Conservation (phyloP, 2,329 filamentous ascomycete genomes). For the Phialemonium atrogriseum region DNA sequence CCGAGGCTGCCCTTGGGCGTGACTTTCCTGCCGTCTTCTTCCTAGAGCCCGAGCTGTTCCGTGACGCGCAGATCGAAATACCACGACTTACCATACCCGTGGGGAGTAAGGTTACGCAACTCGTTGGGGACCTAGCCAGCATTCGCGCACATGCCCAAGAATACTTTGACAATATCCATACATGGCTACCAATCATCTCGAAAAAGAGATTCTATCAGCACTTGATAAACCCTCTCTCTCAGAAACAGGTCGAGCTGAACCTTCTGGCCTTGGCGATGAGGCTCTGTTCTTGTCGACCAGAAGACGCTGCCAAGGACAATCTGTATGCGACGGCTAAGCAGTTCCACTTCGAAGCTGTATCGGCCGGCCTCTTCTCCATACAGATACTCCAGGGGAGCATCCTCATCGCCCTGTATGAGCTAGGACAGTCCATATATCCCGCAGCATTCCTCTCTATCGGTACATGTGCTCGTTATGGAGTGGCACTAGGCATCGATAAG, state of each 20-base stretch:
- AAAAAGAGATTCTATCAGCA: constrained; percentile 14
- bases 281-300: constrained; percentile 11
- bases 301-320: background rate
- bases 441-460: constrained; percentile 21
- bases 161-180: constrained; percentile 12
- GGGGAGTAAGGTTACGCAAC: background rate
- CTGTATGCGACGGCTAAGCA: constrained; percentile 19
- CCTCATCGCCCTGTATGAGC: constrained; percentile 22
- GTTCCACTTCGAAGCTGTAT: constrained; percentile 17
- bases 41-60: constrained; percentile 5
- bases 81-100: constrained; percentile 3
- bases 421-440: constrained; percentile 25
- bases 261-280: constrained; percentile 21
- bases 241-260: constrained; percentile 14
- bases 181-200: constrained; percentile 16
- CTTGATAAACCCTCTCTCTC: constrained; percentile 13
- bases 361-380: constrained; percentile 15
- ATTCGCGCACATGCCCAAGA: constrained; percentile 7
- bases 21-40: constrained; percentile 2
- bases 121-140: constrained; percentile 2
- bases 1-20: no score
- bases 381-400: constrained; percentile 20
- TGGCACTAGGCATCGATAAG: constrained; percentile 3
- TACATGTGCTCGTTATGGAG: constrained; percentile 2
- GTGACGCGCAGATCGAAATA: constrained; percentile 2